Base-by-base conservation (phyloP, 176 grass and related monocot genomes). In the Themeda triandra region DNA sequence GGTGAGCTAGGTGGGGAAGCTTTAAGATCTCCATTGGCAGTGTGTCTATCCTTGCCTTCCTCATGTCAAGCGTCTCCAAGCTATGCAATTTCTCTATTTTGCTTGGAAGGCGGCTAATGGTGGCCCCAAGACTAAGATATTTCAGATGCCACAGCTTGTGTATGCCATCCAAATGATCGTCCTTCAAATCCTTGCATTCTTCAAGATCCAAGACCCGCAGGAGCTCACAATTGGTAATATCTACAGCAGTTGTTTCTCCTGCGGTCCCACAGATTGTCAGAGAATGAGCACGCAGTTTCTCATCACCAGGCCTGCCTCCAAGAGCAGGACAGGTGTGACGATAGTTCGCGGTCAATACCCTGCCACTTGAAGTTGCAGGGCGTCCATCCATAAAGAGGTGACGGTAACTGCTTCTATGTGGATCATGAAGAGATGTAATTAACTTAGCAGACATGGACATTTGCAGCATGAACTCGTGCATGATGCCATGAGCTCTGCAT, bases 381-480 rank as follows among this genome's bases (percentile, higher is more conserved):
- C 6, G 0, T 23, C 10, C 39, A 23, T 41, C 10, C 0, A 78
- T 10, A 19, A 41, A 63, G 12, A 78, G 75, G 51, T 63, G 76
- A 18, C 58, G 76, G 13, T 40, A 63, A 3, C 1, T 19, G 2
- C 36, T 63, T 63, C n/a, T n/a, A 3, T 60, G 6, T 19, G 11
- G 0, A 21, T 78, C 3, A 28, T 1, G 1, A 18, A 28, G 56
- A 42, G 35, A 42, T 10, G 75, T 40, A 17, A 78, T 62, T 7
- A 78, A 78, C 4, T 41, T 78, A 24, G n/a, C n/a, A 41, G 56
- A 63, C 3, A 28, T 60, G 53, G 83, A 68, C 31, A 66, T 75
- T n/a, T 84, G 71, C 15, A 84, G 60, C 59, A 84, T 76, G n/a
- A 84, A 85, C 62, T 85, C 83, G 6, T 68, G 83, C 73, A 85